Evolutionary conservation across 2,329 filamentous ascomycete genomes (phyloP).

Genomic region (Fusarium sp.): DNA sequence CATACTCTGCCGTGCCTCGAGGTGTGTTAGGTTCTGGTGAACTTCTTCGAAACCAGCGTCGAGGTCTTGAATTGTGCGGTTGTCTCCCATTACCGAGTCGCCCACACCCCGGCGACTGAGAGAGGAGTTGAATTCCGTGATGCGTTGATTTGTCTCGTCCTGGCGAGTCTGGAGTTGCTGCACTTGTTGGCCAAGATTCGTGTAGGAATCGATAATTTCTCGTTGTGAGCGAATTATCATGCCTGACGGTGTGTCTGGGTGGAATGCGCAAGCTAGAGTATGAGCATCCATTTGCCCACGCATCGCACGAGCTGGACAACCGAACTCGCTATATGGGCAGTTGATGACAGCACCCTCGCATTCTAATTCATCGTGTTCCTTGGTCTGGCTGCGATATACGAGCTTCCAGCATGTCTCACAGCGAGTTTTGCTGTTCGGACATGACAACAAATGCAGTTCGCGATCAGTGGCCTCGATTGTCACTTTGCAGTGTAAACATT

Average conservation of each 20-base stretch:
- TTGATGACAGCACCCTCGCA: constrained; percentile 63
- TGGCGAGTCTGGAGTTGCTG: constrained; percentile 49
- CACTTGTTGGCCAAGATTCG: constrained; percentile 49
- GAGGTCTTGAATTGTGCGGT: constrained; percentile 54
- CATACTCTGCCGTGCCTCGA: constrained; percentile 69
- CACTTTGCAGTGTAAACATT: constrained; percentile 65
- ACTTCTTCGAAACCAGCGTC: constrained; percentile 63
- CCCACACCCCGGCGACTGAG: constrained; percentile 48
- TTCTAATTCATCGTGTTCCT: constrained; percentile 56
- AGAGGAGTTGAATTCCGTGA: constrained; percentile 55
- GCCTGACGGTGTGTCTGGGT: constrained; percentile 59
- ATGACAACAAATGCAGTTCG: constrained; percentile 51
- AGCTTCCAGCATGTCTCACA: constrained; percentile 61
- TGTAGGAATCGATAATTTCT: constrained; percentile 57
- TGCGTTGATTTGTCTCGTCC: constrained; percentile 46
- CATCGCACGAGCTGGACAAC: constrained; percentile 48
- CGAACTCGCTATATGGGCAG: constrained; percentile 55
- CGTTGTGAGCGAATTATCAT: constrained; percentile 61
- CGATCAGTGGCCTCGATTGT: constrained; percentile 57
- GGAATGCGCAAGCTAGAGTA: constrained; percentile 60
- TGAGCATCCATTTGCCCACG: constrained; percentile 57
- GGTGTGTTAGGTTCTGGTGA: constrained; percentile 65
- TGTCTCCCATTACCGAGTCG: constrained; percentile 61
- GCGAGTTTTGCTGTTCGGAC: constrained; percentile 57
- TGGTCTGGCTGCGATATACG: constrained; percentile 56